A percentile compares a stretch with the other conserved stretches of the same genome.
Conservation (phyloP, 352 stramenopile genomes). For the Blastocystis sp. region DNA sequence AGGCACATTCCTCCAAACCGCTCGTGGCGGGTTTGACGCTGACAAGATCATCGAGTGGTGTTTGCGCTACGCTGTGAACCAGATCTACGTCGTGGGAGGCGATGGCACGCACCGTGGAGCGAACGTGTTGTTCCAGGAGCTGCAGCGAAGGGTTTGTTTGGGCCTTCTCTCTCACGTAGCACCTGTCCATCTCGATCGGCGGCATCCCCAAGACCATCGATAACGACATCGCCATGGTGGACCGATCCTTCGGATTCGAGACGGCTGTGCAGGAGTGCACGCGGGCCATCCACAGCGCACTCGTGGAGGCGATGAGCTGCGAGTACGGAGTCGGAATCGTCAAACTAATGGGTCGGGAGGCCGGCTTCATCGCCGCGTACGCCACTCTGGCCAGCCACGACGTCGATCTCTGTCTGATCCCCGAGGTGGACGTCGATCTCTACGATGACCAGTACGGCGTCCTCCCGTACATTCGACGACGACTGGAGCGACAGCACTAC, state of each 20-base stretch:
- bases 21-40: conserved; percentile 87
- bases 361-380: conserved; percentile 87
- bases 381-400: conserved; percentile 89
- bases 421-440: conserved; percentile 78
- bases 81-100: conserved; percentile 92
- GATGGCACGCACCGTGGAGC: conserved; percentile 92
- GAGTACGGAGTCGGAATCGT: conserved; percentile 93
- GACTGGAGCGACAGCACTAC: conserved; percentile 80
- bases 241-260: conserved; percentile 94
- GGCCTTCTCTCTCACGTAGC: background rate
- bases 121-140: conserved; percentile 78
- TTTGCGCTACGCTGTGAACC: conserved; percentile 77
- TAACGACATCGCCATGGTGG: conserved; percentile 95
- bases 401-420: conserved; percentile 93
- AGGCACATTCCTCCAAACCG: conserved; percentile 85
- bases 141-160: conserved; percentile 34
- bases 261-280: conserved; percentile 89
- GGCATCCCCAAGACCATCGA: conserved; percentile 98
- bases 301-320: conserved; percentile 85
- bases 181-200: conserved; percentile 65
- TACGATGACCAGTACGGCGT: conserved; percentile 62
- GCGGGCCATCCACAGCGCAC: conserved; percentile 75
- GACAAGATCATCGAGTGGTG: conserved; percentile 92
- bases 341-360: conserved; percentile 94
- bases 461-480: conserved; percentile 65